Base-by-base conservation (phyloP, 2,329 filamentous ascomycete genomes). In the Aspergillus pseudotamarii region DNA sequence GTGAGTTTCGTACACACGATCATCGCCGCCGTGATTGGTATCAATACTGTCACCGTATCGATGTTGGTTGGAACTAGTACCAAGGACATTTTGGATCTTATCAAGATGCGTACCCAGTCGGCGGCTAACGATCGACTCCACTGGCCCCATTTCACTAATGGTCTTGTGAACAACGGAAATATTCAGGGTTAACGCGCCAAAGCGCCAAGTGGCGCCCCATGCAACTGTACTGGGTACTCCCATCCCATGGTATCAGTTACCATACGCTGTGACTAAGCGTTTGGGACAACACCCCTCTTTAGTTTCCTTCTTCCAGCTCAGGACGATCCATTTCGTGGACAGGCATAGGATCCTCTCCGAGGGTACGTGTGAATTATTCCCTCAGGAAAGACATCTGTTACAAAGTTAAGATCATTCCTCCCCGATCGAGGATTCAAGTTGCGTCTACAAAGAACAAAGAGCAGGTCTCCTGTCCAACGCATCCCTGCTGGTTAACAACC, bases 141-240 rank as follows among this genome's bases (percentile, higher is more conserved):
- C 48, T n/a, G 10, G 48, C 28, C 28, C 28, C 48, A 51, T 51
- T 51, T 30, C 48, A 51, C 48, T 51, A 51, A 51, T 32, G 48
- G 28, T 51, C 48, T 32, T 51, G 48, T 51, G 48, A 51, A 51
- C 16, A n/a, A 16, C 43, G 23, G 48, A 36, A 56, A 36, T 57
- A 57, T 57, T 23, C 55, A 43, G 34, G 57, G 57, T 30, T 59
- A 59, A 48, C 57, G 57, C 57, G 57, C 57, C 57, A 38, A 38
- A 46, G 38, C 21, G 51, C 51, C 34, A 55, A 26, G 51, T 55
- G 51, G 32, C 32, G 30, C 34, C 32, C 32, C 51, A 55, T 38
- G 34, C n/a, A 41, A 36, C 38, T 19, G 38, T 55, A 55, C 34
- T 55, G 51, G 32, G 51, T 55, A 55, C 51, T 21, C 23, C 19